Base-by-base conservation (phyloP, 176 grass and related monocot species). In the Zoysia pacifica region DNA sequence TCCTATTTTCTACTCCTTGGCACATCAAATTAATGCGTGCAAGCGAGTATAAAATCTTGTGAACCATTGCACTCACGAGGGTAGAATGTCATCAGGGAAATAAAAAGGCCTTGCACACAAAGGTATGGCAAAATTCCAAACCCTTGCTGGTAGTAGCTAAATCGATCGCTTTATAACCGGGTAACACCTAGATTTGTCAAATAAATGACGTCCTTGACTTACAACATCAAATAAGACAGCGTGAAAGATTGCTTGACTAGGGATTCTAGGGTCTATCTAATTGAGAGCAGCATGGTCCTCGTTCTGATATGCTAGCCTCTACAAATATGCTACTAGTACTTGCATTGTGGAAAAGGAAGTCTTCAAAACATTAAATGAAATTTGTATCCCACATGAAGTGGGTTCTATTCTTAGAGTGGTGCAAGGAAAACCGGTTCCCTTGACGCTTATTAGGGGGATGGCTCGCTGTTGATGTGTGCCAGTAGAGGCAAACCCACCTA, bases 181-280 rank as follows among this genome's bases (percentile, higher is more conserved):
- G 51, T 69, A 69, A 69, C 64, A 62, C 46, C n/a, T 55, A 68
- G 9, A 37, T 59, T 35, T 71, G 13, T 14, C n/a, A 70, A 4
- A 70, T 51, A 56, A 61, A 61, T 53, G 5, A 65, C 38, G 19
- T 64, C 4, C 36, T 43, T 43, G 28, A 18, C n/a, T 40, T 42
- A 56, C 4, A 74, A 2, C 9, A 35, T 49, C 65, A 78, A 13
- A 13, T 7, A 39, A 78, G 11, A 48, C 41, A 10, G 40, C 15
- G 16, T 67, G 76, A 67, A n/a, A 18, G 47, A 54, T 79, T 54
- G 16, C 8, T 20, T 40, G 42, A 50, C 61, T 68, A 55, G 2
- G 55, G 45, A 72, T 43, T 64, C 8, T 78, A 65, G 56, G 38
- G 13, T 53, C 46, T 72, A 61, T 63, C 69, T 37, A 78, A 55